Conservation (phyloP, 2,329 filamentous ascomycete species). For the Fusarium sambucinum region DNA sequence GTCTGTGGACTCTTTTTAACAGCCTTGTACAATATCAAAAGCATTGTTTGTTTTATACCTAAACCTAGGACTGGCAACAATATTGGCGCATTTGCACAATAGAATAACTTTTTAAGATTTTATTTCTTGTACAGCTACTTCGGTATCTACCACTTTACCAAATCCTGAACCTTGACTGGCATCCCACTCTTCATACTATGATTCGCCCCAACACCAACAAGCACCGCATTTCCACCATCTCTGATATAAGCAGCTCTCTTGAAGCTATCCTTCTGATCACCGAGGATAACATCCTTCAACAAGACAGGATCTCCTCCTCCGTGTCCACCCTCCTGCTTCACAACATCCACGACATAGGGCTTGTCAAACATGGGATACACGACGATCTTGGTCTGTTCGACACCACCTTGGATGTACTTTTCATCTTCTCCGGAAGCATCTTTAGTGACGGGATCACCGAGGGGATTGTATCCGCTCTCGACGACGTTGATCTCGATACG, state of each 20-base stretch:
- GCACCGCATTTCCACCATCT: slow-evolving; percentile 69
- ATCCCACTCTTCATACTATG: slow-evolving; percentile 58
- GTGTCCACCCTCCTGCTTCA: slow-evolving; percentile 65
- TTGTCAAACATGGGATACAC: slow-evolving; percentile 68
- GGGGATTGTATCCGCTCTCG: slow-evolving; percentile 70
- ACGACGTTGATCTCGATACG: slow-evolving; percentile 72
- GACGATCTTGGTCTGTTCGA: slow-evolving; percentile 58
- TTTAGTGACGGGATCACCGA: slow-evolving; percentile 61
- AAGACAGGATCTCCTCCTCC: slow-evolving; percentile 69
- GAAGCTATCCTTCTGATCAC: slow-evolving; percentile 62
- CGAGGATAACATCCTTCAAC: slow-evolving; percentile 68
- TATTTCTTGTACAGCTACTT: background rate
- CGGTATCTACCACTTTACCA: slow-evolving; percentile 31
- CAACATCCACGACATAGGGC: slow-evolving; percentile 67
- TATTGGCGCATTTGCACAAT: background rate
- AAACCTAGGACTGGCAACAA: background rate
- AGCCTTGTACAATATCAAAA: background rate
- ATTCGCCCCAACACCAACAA: slow-evolving; percentile 71
- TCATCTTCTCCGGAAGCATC: slow-evolving; percentile 59
- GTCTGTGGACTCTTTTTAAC: background rate
- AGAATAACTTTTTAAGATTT: background rate
- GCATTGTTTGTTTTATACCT: background rate
- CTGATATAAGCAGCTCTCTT: slow-evolving; percentile 67
- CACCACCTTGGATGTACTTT: slow-evolving; percentile 43
- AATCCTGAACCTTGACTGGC: slow-evolving; percentile 43